Base-by-base conservation (phyloP, 2,329 filamentous ascomycete genomes). In the Fusarium falciforme region DNA sequence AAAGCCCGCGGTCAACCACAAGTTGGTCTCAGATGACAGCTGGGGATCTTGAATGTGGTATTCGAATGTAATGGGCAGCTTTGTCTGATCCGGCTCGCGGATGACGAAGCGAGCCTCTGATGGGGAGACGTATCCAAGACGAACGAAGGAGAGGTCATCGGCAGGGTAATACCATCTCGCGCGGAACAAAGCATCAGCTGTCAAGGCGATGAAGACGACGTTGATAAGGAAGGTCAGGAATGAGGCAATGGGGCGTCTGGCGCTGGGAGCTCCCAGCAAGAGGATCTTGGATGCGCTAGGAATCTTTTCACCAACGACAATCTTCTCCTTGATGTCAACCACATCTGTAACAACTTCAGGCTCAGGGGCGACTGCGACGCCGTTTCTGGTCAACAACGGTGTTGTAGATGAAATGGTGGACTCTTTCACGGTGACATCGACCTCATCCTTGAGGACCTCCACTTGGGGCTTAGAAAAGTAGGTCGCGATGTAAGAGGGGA, bases 51-150 rank as follows among this genome's bases (percentile, higher is more conserved):
- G 88, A 77, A 89, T 82, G 63, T 89, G 87, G 64, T 91, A 91
- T 60, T 93, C 92, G 11, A 96, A 85, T 1, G 87, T 91, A n/a
- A 98, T 83, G 0, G 95, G 95, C 80, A 97, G 89, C 76, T 93
- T 91, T 36, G 88, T 81, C 61, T 90, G 87, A 75, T 97, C 90
- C 1, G 96, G 94, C 82, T 98, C 96, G 66, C 96, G 90, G 55
- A 99, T 87, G 31, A 99, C 85, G 42, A 99, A 88, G 70, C 91
- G 95, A 25, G 95, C 96, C 65, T 92, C 92, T 0, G 87, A 89
- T 20, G 93, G 89, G 6, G 95, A 97, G 31, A 98, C 92, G 80
- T 96, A 96, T 29, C 96, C 96, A 17, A 98, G 86, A 10, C 96
- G 90, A 44, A 94, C 93, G 81, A 99, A 97, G 0, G 95, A 94